Evolutionary conservation across 164 flowering plant species (phyloP).

Genomic region (Taxillus chinensis): DNA sequence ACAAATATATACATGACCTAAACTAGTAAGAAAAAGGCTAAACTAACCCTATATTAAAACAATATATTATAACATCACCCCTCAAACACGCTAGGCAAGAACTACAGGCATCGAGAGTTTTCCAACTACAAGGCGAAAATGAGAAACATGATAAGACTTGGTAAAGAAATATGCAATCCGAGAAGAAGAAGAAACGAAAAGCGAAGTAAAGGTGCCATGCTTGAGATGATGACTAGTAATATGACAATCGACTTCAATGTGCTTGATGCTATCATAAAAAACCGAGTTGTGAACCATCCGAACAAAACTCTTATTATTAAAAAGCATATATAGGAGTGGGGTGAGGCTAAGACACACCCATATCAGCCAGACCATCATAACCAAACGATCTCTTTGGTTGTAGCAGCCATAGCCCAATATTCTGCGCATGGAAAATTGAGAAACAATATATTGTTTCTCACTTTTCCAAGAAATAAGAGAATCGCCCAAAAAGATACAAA

Average conservation of each 20-base stretch:
- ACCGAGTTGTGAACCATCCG: background rate
- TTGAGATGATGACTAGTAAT: background rate
- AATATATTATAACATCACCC: no score
- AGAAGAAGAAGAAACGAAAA: background rate
- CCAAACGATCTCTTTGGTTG: background rate
- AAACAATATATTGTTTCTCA: background rate
- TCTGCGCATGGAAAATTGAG: background rate
- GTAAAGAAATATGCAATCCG: background rate
- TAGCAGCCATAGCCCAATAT: background rate
- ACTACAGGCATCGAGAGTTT: background rate
- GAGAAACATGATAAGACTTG: background rate
- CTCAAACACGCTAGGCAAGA: no score
- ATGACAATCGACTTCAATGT: background rate
- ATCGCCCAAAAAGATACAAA: no score
- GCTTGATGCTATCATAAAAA: background rate
- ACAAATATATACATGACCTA: no score
- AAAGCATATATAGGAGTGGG: background rate
- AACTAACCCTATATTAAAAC: no score
- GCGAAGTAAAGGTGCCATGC: background rate
- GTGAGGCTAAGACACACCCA: background rate
- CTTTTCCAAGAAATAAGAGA: background rate
- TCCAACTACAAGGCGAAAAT: background rate
- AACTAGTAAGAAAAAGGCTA: no score
- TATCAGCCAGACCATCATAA: background rate
- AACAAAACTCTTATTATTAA: background rate